phyloP scores from a whole-genome alignment of 345 rosid genomes.

The Citrus trifoliata region DNA sequence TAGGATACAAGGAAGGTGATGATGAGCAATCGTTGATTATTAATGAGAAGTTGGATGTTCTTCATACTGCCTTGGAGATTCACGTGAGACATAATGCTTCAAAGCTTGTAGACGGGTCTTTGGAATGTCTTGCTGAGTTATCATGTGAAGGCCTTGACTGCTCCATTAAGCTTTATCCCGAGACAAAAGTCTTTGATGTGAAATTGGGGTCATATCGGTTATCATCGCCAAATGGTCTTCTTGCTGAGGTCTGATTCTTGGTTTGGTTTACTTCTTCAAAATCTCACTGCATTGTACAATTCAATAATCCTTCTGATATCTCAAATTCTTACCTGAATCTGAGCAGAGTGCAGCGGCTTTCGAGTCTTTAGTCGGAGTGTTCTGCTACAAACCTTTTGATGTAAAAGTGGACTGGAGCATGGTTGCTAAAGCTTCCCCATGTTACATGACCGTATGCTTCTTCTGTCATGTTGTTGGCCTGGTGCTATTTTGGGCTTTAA shows the following conservation, averaged over 20 bases:
- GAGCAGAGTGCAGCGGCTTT: constrained; percentile 84
- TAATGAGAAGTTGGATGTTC: constrained; percentile 60
- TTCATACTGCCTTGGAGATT: constrained; percentile 74
- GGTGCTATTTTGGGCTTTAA: neutral
- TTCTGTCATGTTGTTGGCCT: constrained; percentile 15
- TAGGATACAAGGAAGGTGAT: constrained; percentile 87
- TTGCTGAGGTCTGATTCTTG: constrained; percentile 69
- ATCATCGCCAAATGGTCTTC: constrained; percentile 89
- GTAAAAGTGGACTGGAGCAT: constrained; percentile 96
- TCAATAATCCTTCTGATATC: constrained; percentile 1
- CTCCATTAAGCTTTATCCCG: constrained; percentile 83
- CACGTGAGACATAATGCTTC: constrained; percentile 94
- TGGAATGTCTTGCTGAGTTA: constrained; percentile 75
- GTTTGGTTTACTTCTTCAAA: neutral
- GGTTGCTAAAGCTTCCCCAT: constrained; percentile 93
- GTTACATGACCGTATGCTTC: constrained; percentile 81
- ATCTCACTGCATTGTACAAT: constrained; percentile 14
- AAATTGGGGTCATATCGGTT: constrained; percentile 83
- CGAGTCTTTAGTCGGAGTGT: constrained; percentile 75
- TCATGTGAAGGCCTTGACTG: constrained; percentile 82
- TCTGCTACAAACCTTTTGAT: constrained; percentile 93
- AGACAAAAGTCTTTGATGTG: constrained; percentile 78
- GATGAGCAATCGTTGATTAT: constrained; percentile 42
- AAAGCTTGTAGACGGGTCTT: constrained; percentile 69
- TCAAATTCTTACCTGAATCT: constrained; percentile 16